These are phyloP conservation scores for Macadamia integrifolia DNA, from an alignment of 164 flowering plant species.

Conservation along the genomic window DNA sequence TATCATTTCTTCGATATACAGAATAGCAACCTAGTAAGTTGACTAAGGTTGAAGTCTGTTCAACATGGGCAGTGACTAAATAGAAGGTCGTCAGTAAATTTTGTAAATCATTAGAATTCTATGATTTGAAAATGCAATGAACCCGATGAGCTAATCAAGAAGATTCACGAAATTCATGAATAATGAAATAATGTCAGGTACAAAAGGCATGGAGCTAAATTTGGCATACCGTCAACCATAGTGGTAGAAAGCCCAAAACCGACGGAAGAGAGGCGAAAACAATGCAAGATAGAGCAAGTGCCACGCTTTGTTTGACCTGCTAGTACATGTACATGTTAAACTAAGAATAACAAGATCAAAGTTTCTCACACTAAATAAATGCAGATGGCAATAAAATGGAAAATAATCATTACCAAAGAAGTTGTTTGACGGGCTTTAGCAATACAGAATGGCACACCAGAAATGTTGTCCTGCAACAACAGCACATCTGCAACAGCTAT, in stretches of 20 bases:
- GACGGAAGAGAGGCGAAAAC: slow-evolving; percentile 88
- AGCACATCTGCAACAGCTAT: slow-evolving; percentile 95
- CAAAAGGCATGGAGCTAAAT: not conserved
- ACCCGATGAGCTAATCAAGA: no score
- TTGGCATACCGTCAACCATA: slow-evolving; percentile 91
- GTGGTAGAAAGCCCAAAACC: slow-evolving; percentile 86
- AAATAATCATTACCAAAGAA: slow-evolving; percentile 55
- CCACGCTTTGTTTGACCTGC: slow-evolving; percentile 95
- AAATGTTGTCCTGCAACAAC: slow-evolving; percentile 79
- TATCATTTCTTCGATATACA: no score
- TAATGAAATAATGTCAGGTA: not conserved
- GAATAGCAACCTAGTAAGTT: no score
- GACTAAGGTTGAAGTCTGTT: no score
- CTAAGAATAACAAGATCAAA: slow-evolving; percentile 1
- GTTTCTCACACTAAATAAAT: not conserved
- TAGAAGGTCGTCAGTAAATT: no score
- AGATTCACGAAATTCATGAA: no score
- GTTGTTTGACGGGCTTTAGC: slow-evolving; percentile 94
- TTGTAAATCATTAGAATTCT: no score
- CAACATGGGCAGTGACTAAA: no score
- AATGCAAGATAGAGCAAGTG: slow-evolving; percentile 80
- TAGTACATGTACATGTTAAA: slow-evolving; percentile 11
- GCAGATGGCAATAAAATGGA: not conserved
- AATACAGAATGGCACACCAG: slow-evolving; percentile 85
- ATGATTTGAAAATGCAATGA: no score